Conservation (phyloP, 257 asterid species). For the Nicotiana otophora region DNA sequence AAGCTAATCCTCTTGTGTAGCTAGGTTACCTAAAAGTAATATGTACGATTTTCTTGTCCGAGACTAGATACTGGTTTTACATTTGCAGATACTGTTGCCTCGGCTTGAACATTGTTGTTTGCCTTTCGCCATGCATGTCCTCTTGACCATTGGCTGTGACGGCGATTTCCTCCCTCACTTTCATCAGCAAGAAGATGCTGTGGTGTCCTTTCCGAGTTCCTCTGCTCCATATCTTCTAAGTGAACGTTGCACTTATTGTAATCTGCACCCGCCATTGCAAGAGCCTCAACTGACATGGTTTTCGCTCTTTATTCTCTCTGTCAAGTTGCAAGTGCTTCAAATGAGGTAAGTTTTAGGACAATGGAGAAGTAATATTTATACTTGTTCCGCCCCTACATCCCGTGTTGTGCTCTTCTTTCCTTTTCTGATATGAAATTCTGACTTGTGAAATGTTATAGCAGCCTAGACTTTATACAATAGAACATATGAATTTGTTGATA, state of each 20-base stretch:
- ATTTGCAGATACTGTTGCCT: constrained; percentile 3
- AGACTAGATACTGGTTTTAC: background rate
- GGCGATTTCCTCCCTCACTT: background rate
- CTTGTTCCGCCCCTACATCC: background rate
- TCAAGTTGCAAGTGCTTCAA: background rate
- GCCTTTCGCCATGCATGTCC: background rate
- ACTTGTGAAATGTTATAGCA: background rate
- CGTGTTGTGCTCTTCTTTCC: background rate
- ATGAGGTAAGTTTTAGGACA: background rate
- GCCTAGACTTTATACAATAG: background rate
- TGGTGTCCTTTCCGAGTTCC: background rate
- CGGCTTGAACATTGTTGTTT: background rate
- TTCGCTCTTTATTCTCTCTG: background rate
- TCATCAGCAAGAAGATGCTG: constrained; percentile 16
- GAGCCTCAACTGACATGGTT: constrained; percentile 24
- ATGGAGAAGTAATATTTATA: background rate
- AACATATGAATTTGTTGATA: background rate
- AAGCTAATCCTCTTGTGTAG: background rate
- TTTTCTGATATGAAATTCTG: background rate
- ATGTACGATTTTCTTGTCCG: background rate
- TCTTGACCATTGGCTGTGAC: background rate
- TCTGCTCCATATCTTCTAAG: constrained; percentile 12
- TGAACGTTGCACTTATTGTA: constrained; percentile 9
- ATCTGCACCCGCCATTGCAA: constrained; percentile 27
- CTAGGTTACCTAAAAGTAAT: too few relatives aligned